Base-by-base conservation (phyloP, 75 land plant species). In the Larix kaempferi region DNA sequence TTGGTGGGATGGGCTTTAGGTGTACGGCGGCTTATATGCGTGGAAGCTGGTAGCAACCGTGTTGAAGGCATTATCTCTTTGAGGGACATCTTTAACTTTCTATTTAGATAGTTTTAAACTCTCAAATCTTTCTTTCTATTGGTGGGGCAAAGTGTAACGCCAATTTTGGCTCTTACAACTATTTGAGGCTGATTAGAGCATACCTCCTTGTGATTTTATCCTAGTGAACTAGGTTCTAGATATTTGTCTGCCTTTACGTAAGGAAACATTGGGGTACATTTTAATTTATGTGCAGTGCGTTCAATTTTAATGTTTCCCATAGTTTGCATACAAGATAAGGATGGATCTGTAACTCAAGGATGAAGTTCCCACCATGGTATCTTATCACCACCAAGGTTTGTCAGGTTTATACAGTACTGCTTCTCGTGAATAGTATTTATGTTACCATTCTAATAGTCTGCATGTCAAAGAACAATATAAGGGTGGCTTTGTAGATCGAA, bases 21-120 rank as follows among this genome's bases (percentile, higher is more conserved):
- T n/a, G 89, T 87, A n/a, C 85, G 93, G 80, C 67, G 95, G 72
- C 66, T 93, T 78, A 85, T 93, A 44, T 80, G 92, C 39, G 84
- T 93, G 25, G 91, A 93, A 78, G 89, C 93, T 60, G 90, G 93
- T 12, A 93, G 91, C 81, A 83, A 82, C 52, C 86, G 84, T 27
- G 89, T 93, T 25, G 88, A 91, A 79, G 95, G 93, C 16, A 89
- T 91, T 6, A 83, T 93, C 56, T 79, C 95, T 59, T 75, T 93
- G 81, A 85, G 88, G 60, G 95, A 93, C 76, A 82, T 91, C 23
- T 93, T 93, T 58, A 78, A 76, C 29, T 89, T 89, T 74, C 77
- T 93, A 58, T 80, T 85, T 25, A 41, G 35, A 21, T 78, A 78
- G 77, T 26, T 56, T n/a, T 8, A 12, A 35, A 6, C 54, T 10